Evolutionary conservation across 202 grass and related monocot genomes (phyloP).

Genomic region (Schoenoplectus tabernaemontani): DNA sequence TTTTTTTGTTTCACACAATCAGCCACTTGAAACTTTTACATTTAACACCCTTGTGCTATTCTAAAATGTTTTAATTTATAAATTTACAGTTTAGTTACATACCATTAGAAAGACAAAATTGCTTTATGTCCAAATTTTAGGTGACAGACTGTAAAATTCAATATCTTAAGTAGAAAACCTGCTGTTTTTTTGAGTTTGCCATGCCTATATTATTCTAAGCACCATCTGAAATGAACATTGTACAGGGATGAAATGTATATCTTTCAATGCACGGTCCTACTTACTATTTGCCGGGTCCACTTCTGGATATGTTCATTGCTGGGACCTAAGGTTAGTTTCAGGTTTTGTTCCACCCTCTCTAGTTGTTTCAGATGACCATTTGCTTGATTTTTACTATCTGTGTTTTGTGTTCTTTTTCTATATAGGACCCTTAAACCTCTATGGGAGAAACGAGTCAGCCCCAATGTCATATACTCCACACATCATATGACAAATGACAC

Average conservation of each 20-base stretch:
- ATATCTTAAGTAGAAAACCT: not conserved
- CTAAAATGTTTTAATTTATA: not conserved
- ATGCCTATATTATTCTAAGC: not conserved
- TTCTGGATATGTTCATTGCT: slow-evolving; percentile 88
- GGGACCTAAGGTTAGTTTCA: slow-evolving; percentile 76
- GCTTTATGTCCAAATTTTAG: not conserved
- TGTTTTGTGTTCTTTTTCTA: not conserved
- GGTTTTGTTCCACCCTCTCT: not conserved
- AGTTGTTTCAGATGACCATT: not conserved
- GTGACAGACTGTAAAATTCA: not conserved
- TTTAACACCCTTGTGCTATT: not conserved
- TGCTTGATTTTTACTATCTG: not conserved
- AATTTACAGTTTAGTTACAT: not conserved
- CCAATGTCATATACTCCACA: slow-evolving; percentile 74
- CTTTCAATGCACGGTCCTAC: slow-evolving; percentile 39
- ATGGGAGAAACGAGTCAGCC: slow-evolving; percentile 82
- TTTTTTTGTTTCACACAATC: not conserved
- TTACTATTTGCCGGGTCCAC: slow-evolving; percentile 75
- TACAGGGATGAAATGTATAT: slow-evolving; percentile 71
- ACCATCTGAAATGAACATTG: slow-evolving; percentile 4
- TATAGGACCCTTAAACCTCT: slow-evolving; percentile 64
- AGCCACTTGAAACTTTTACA: not conserved
- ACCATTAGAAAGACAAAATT: not conserved
- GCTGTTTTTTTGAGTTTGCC: not conserved
- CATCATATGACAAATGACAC: slow-evolving; percentile 57